Base-by-base conservation (phyloP, 768 basidiomycete genomes). In the Porpolomopsis calyptriformis region DNA sequence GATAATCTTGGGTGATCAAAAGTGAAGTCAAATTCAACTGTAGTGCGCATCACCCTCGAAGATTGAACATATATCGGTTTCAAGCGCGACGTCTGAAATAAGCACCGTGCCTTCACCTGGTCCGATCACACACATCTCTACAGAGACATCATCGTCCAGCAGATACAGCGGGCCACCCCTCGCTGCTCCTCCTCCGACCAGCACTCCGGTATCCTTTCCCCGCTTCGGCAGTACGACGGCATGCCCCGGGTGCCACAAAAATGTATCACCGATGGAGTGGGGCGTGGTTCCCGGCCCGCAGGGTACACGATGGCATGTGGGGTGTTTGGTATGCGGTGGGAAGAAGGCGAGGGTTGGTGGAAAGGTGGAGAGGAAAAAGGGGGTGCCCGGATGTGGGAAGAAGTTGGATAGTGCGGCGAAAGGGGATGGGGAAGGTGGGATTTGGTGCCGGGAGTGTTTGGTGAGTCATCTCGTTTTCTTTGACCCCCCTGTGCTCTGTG, bases 201-300 rank as follows among this genome's bases (percentile, higher is more conserved):
- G 61, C 22, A 62, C 57, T 45, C 61, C 51, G 50, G 56, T 46
- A 45, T 60, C 52, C 47, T 71, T 66, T 52, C 71, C 76, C 35
- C 74, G 78, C 4, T 83, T 82, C 55, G 82, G 81, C 10, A 70
- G 73, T 40, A 68, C 71, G 26, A 64, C 69, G n/a, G 52, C 68
- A 22, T 91, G 88, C 54, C 85, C 86, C 8, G 86, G 84, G 20
- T 91, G 88, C 60, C 69, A 68, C 43, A 78, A 74, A 53, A 57
- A 75, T 0, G 88, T 90, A 10, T 85, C 84, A 12, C 76, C 76
- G 1, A 89, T 91, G 86, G 88, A 90, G 55, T 70, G 76, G 48
- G 88, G 88, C 7, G 86, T 90, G 24, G 82, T 91, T 31, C 81
- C 85, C 22, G 88, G 88, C 4, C 88, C 88, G 19, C 81, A 85